phyloP scores from a whole-genome alignment of 1,284 basidiomycete species.

The Ustilago crameri region DNA sequence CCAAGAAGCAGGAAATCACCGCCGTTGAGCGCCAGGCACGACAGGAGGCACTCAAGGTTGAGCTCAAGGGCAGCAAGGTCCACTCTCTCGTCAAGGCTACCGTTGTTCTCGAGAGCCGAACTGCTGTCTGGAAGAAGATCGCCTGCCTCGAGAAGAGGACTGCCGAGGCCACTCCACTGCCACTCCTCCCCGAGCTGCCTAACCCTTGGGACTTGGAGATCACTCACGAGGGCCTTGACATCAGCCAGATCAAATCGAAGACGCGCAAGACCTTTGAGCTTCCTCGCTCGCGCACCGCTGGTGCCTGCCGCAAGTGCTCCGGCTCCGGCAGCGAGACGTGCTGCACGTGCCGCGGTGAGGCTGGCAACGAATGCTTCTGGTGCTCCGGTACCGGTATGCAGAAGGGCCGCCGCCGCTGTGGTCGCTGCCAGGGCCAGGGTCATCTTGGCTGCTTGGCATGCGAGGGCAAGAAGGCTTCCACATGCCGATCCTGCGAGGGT shows the following conservation, averaged over 20 bases:
- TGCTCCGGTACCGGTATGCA: conserved; percentile 50
- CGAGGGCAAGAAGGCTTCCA: conserved; percentile 38
- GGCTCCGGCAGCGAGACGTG: conserved; percentile 43
- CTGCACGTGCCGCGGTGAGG: conserved; percentile 46
- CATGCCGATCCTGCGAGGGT: conserved; percentile 50
- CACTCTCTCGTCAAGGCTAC: conserved; percentile 52
- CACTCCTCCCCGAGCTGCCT: conserved; percentile 49
- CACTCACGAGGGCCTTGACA: conserved; percentile 46
- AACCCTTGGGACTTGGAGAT: conserved; percentile 52
- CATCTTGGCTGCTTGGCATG: conserved; percentile 46
- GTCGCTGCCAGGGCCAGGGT: conserved; percentile 53
- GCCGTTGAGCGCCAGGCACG: conserved; percentile 45
- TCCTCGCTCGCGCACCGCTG: conserved; percentile 26
- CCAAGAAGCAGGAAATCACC: conserved; percentile 51
- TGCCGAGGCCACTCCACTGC: conserved; percentile 13
- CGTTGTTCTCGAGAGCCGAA: conserved; percentile 51
- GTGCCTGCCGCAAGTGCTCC: conserved; percentile 47
- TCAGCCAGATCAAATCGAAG: conserved; percentile 44
- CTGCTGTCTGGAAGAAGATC: conserved; percentile 43
- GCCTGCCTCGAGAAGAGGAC: conserved; percentile 20
- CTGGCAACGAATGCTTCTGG: conserved; percentile 59
- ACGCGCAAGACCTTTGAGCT: conserved; percentile 55
- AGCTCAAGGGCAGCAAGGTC: conserved; percentile 43
- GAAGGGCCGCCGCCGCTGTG: conserved; percentile 50
- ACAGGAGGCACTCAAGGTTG: conserved; percentile 44